Percentiles rank a stretch among this genome's conserved stretches.
These are phyloP conservation scores for Yamadazyma buinensis DNA, from an alignment of 1,139 yeast species.

Conservation along the genomic window DNA sequence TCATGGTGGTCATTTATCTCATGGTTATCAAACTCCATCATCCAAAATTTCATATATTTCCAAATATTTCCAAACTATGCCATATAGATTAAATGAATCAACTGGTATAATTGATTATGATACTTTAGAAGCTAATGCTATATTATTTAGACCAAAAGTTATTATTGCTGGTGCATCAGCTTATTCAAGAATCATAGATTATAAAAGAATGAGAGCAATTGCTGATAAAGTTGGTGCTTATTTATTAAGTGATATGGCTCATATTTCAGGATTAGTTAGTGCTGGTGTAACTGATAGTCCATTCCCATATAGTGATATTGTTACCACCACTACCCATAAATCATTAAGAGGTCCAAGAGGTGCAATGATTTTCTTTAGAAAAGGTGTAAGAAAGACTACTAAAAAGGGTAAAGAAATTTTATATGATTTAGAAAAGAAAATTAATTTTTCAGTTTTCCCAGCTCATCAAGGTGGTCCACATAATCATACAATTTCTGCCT, in stretches of 20 bases:
- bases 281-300: slow-evolving; percentile 93
- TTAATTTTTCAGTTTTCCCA: slow-evolving; percentile 96
- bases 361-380: slow-evolving; percentile 96
- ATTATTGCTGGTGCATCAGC: slow-evolving; percentile 98
- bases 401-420: slow-evolving; percentile 85
- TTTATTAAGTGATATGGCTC: slow-evolving; percentile 93
- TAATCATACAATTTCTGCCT: slow-evolving; percentile 93
- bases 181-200: slow-evolving; percentile 87
- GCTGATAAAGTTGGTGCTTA: slow-evolving; percentile 94
- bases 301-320: slow-evolving; percentile 91
- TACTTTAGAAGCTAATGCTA: slow-evolving; percentile 76
- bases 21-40: slow-evolving; percentile 89
- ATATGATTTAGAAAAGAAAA: slow-evolving; percentile 84
- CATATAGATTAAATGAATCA: slow-evolving; percentile 78
- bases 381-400: slow-evolving; percentile 79
- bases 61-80: slow-evolving; percentile 95
- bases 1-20: slow-evolving; percentile 96
- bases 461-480: slow-evolving; percentile 99
- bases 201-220: slow-evolving; percentile 81
- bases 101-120: slow-evolving; percentile 94
- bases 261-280: slow-evolving; percentile 89
- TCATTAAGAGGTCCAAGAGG: slow-evolving; percentile 98
- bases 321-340: slow-evolving; percentile 96
- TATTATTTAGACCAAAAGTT: slow-evolving; percentile 87
- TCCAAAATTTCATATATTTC: slow-evolving; percentile 88